These are phyloP conservation scores for Solanum lignicaule DNA, from an alignment of 257 asterid genomes.

Conservation along the genomic window DNA sequence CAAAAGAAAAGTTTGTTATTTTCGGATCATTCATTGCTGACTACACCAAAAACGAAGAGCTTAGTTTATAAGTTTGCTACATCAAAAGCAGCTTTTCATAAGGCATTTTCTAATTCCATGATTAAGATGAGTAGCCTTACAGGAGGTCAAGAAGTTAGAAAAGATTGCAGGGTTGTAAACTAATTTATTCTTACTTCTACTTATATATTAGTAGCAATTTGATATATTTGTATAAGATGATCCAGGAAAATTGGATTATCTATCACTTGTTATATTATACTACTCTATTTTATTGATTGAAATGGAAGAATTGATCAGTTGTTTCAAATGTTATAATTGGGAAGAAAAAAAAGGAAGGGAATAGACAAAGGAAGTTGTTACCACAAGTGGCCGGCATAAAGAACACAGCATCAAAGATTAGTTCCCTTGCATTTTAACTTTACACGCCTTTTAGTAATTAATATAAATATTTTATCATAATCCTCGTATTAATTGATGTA, in stretches of 20 bases:
- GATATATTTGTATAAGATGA: background rate
- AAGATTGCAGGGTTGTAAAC: conserved; percentile 63
- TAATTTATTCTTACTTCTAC: conserved; percentile 1
- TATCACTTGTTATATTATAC: background rate
- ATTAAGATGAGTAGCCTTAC: conserved; percentile 83
- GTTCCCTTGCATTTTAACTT: background rate
- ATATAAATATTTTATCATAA: no score
- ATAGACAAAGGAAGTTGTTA: background rate
- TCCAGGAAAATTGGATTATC: background rate
- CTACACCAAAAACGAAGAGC: conserved; percentile 30
- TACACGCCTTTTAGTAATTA: background rate
- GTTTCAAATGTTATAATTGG: background rate
- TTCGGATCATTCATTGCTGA: conserved; percentile 63
- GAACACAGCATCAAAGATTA: background rate
- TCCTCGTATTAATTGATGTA: no score
- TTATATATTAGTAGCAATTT: background rate
- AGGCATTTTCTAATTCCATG: conserved; percentile 60
- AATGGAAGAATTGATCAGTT: background rate
- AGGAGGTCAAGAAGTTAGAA: conserved; percentile 76
- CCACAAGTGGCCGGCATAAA: background rate
- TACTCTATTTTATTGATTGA: background rate
- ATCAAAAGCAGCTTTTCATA: conserved; percentile 48
- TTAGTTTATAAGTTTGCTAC: conserved; percentile 52
- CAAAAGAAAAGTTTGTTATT: conserved; percentile 45
- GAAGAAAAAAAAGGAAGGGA: background rate